Evolutionary conservation across 352 stramenopile genomes (phyloP).

Genomic region (Phytophthora hybrid): DNA sequence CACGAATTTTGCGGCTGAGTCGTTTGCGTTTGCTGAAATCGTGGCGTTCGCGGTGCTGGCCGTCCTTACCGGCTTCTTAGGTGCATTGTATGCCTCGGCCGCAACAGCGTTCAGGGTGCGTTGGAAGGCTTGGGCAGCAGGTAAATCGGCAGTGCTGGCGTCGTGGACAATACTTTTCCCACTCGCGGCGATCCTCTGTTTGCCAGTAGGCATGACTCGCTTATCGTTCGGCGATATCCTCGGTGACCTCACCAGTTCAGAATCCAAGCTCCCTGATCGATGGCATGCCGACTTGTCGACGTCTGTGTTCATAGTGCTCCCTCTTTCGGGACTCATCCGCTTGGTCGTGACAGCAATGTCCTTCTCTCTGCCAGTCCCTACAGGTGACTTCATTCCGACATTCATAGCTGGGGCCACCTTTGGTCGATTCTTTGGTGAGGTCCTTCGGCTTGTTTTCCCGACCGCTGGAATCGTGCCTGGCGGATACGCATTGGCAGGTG

Average conservation of each 20-base stretch:
- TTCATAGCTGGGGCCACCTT: slow-evolving; percentile 69
- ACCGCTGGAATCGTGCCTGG: slow-evolving; percentile 51
- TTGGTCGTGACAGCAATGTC: slow-evolving; percentile 56
- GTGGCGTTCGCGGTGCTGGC: slow-evolving; percentile 58
- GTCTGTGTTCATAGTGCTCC: slow-evolving; percentile 45
- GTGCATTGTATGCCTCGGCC: slow-evolving; percentile 56
- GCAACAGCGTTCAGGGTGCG: slow-evolving; percentile 49
- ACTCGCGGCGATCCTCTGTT: slow-evolving; percentile 47
- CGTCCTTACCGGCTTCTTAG: slow-evolving; percentile 56
- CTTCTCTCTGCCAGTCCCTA: slow-evolving; percentile 60
- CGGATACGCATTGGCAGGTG: slow-evolving; percentile 75
- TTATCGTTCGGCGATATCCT: slow-evolving; percentile 45
- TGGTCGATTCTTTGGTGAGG: slow-evolving; percentile 65
- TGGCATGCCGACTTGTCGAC: slow-evolving; percentile 45
- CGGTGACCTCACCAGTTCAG: slow-evolving; percentile 41
- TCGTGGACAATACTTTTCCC: slow-evolving; percentile 43
- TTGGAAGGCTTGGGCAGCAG: slow-evolving; percentile 41
- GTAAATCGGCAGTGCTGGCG: slow-evolving; percentile 24
- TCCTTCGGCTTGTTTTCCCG: slow-evolving; percentile 49
- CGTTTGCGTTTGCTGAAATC: slow-evolving; percentile 61
- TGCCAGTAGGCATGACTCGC: slow-evolving; percentile 50
- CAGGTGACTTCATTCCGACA: slow-evolving; percentile 70
- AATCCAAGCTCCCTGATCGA: slow-evolving; percentile 17
- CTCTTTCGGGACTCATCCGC: slow-evolving; percentile 42
- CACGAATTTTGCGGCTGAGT: slow-evolving; percentile 51